Evolutionary conservation across 352 stramenopile species (phyloP), one percentile per base, ranked within the genome.

Genomic region (Phytophthora idaei): DNA sequence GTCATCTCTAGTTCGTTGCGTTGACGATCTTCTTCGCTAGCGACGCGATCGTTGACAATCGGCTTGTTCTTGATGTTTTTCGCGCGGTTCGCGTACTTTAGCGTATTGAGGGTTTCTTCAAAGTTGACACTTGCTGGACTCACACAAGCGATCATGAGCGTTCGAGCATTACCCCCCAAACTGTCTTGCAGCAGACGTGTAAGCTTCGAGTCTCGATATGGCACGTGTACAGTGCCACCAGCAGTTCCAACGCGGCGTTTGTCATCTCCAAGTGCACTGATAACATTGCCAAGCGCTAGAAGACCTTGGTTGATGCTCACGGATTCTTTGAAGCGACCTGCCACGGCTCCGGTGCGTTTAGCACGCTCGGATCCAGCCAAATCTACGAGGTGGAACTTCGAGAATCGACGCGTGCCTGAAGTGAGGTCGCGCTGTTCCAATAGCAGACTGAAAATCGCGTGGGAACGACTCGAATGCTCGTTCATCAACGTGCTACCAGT

Each of bases 11-110:
- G 66, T 5, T 92, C 80, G 11, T 69, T 79, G 27, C 74, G 77
- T 36, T 81, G 67, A 45, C 91, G 85, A 2, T 78, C 74, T 28
- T 89, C 80, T 28, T 76, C 61, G 12, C 32, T 71, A n/a, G 78
- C 73, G 1, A 67, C 66, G 27, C 89, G 78, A 25, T 91, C 77
- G 73, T 99, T 99, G 45, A 99, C 97, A 57, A 98, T 97, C 3
- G 98, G 96, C 55, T 97, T 97, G 75, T 99, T 99, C 68, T 99
- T 98, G 70, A 99, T 99, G 67, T 99, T 99, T 81, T 99, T 99
- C 39, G 98, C 98, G 14, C 98, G 92, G 68, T 99, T 99, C 4
- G 97, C 97, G 74, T 99, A 99, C 63, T 98, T 95, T 15, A 99
- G 85, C 49, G 97, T 99, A 45, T 97, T 98, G 4, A 99, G 75